These are phyloP conservation scores for Huntiella savannae DNA, from an alignment of 2,329 filamentous ascomycete species.

Conservation along the genomic window DNA sequence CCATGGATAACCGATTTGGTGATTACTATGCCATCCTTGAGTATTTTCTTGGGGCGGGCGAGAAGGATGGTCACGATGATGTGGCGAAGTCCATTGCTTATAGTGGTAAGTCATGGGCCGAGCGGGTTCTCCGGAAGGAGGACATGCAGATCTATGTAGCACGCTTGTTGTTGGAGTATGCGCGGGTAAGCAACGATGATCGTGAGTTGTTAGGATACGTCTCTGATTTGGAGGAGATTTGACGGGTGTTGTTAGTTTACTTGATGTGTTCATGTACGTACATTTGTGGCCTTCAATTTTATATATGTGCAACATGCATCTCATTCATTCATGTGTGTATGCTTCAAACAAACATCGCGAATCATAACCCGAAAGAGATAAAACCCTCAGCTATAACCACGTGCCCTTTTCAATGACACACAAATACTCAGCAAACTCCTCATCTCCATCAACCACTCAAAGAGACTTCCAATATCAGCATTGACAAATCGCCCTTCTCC, in stretches of 20 bases:
- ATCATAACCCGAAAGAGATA: no score
- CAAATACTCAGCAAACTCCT: no score
- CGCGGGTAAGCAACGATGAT: conserved; percentile 31
- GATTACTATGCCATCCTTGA: conserved; percentile 57
- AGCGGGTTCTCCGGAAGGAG: conserved; percentile 45
- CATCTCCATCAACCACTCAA: background rate
- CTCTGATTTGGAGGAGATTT: conserved; percentile 22
- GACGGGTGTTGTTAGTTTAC: background rate
- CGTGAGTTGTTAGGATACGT: conserved; percentile 37
- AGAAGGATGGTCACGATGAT: conserved; percentile 20
- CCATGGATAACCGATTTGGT: conserved; percentile 54
- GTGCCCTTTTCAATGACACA: no score
- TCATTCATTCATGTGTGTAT: no score
- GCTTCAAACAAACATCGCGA: no score
- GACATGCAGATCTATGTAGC: conserved; percentile 58
- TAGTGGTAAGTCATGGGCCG: conserved; percentile 49
- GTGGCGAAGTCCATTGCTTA: conserved; percentile 44
- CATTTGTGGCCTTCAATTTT: no score
- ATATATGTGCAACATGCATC: no score
- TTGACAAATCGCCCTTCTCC: background rate
- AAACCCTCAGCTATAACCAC: no score
- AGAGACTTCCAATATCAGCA: background rate
- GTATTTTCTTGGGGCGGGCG: conserved; percentile 39
- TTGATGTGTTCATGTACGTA: no score
- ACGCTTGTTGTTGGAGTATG: conserved; percentile 45